phyloP scores from a whole-genome alignment of 2,329 filamentous ascomycete species.

The Diaporthe sp. region DNA sequence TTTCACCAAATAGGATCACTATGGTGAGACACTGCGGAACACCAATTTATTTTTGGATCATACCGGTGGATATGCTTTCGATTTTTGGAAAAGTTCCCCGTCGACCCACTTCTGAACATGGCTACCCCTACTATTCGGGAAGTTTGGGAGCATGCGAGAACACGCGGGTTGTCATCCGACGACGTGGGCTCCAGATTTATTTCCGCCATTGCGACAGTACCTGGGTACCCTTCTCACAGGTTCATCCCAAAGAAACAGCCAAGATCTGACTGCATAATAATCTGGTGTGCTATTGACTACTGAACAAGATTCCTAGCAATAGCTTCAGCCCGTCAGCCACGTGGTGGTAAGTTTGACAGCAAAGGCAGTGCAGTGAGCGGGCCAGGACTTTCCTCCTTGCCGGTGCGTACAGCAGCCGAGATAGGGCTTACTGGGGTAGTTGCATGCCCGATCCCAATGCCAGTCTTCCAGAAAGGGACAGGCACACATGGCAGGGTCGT shows the following conservation, averaged over 20 bases:
- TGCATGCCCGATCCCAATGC: not conserved
- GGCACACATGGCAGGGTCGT: not conserved
- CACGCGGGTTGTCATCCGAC: not conserved
- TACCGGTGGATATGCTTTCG: not conserved
- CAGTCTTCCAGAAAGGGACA: not conserved
- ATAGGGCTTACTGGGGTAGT: not conserved
- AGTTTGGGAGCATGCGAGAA: not conserved
- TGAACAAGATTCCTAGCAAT: not conserved
- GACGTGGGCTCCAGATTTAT: not conserved
- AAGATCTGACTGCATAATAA: conserved; percentile 1
- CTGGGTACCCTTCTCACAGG: not conserved
- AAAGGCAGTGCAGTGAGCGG: not conserved
- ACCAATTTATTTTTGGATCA: conserved; percentile 9
- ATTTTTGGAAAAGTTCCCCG: not conserved
- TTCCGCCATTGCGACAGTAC: not conserved
- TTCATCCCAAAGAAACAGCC: not conserved
- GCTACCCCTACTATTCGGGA: not conserved
- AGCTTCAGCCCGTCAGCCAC: conserved; percentile 16
- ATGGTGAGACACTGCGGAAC: not conserved
- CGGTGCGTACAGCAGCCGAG: not conserved
- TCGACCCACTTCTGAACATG: not conserved
- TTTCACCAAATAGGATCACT: not conserved
- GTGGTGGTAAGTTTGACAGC: conserved; percentile 12
- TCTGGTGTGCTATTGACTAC: not conserved
- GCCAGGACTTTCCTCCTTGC: not conserved